phyloP scores from a whole-genome alignment of 2,329 filamentous ascomycete species.

The Colletotrichum horii region DNA sequence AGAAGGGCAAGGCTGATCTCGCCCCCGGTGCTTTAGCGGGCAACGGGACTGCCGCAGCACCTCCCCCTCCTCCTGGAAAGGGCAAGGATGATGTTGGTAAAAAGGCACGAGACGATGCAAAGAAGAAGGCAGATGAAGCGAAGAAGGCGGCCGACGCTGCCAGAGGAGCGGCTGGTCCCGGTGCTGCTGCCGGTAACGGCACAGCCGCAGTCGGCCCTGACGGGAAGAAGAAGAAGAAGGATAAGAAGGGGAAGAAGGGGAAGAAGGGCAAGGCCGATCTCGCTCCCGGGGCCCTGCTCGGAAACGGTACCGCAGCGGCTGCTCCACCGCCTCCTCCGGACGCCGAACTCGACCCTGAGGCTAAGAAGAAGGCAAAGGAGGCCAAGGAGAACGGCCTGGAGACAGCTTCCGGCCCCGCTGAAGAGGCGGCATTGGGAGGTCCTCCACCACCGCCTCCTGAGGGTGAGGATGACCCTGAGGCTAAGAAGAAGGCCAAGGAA shows the following conservation, averaged over 20 bases:
- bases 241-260: background rate
- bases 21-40: background rate
- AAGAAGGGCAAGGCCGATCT: background rate
- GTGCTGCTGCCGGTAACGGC: background rate
- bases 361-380: slow-evolving; percentile 3
- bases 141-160: background rate
- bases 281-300: background rate
- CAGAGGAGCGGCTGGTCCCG: background rate
- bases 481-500: slow-evolving; percentile 4
- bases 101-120: background rate
- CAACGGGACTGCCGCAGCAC: background rate
- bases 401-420: background rate
- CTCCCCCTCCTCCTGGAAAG: background rate
- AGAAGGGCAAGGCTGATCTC: background rate
- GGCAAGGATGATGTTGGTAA: background rate
- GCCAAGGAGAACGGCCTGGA: background rate
- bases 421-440: background rate
- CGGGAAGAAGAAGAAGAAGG: background rate
- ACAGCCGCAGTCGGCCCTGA: background rate
- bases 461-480: background rate
- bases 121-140: slow-evolving; percentile 3
- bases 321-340: background rate
- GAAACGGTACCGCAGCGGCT: background rate
- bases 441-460: background rate
- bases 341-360: background rate